Evolutionary conservation across 2,329 filamentous ascomycete genomes (phyloP), one percentile per base, ranked within the genome.

Genomic region (Gnomoniopsis smithogilvyi): DNA sequence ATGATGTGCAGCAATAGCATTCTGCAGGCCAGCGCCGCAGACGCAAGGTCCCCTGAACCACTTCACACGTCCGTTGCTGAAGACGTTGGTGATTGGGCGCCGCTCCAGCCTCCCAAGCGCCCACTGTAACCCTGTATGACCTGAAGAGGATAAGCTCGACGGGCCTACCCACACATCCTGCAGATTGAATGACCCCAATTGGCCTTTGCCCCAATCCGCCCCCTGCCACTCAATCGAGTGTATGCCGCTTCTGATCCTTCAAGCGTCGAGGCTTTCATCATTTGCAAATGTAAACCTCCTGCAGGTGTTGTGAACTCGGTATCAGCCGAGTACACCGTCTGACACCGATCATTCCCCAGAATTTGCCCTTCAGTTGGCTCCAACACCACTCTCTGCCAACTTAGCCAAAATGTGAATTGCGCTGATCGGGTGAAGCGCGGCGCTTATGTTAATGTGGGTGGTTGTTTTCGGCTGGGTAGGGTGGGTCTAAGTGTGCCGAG

Each of bases 41-140:
- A 49, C 64, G 65, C 64, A 66, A 56, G 65, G 61, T 57, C 55
- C 65, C 65, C 65, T 65, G 62, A 50, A 8, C 19, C 3, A n/a
- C 19, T 62, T 64, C 64, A 65, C 63, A 64, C 33, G 30, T 41
- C 19, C 17, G 15, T 10, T n/a, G 45, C 17, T 15, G 30, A 19
- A 22, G 21, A 14, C 6, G 10, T 26, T 14, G 19, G 19, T 61
- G 56, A 61, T 62, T 62, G 60, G 56, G 36, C 14, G 34, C 6
- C 15, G 6, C 4, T 8, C 26, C 45, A 43, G 10, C 60, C 49
- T 59, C 60, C 56, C 60, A 59, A 56, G 52, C 62, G 43, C 54
- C 53, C 43, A 38, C 58, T 6, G 58, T 14, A 24, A 63, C 63
- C 49, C 60, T 45, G 34, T 50, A 3, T 15, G 24, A 12, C 56